Evolutionary conservation across 2,329 filamentous ascomycete species (phyloP).

Genomic region (Phialocephala sp.): DNA sequence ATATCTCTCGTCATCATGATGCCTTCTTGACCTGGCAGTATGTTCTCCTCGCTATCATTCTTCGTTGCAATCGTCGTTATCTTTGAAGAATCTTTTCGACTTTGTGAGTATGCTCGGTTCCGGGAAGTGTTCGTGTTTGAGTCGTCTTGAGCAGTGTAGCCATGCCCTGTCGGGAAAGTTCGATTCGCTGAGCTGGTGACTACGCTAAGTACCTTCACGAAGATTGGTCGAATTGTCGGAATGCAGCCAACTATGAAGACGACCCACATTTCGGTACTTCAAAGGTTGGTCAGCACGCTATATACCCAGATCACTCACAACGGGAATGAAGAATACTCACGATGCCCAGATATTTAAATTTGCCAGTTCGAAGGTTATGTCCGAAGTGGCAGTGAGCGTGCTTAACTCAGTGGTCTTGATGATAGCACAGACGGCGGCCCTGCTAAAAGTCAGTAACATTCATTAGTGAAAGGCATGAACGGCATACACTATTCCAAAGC

Average conservation of each 20-base stretch:
- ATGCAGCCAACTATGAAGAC: not conserved
- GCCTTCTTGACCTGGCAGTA: not conserved
- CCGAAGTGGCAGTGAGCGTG: not conserved
- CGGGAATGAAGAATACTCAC: not conserved
- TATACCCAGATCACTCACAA: not conserved
- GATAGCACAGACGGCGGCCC: not conserved
- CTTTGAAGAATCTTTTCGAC: not conserved
- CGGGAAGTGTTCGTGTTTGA: not conserved
- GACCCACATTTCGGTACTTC: not conserved
- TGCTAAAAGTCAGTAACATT: not conserved
- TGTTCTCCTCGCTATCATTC: slow-evolving; percentile 3
- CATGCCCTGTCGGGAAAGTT: not conserved
- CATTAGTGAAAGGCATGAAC: not conserved
- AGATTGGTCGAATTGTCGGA: not conserved
- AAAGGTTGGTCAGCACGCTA: not conserved
- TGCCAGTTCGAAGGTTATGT: not conserved
- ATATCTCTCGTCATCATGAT: slow-evolving; percentile 3
- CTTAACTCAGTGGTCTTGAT: not conserved
- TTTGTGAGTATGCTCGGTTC: not conserved
- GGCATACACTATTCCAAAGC: not conserved
- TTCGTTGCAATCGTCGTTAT: not conserved
- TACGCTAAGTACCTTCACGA: not conserved
- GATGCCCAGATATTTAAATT: not conserved
- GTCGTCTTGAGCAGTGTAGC: not conserved
- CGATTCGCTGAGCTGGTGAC: not conserved